phyloP scores from a whole-genome alignment of 129 eudicot species.

The Helichrysum umbraculigerum region DNA sequence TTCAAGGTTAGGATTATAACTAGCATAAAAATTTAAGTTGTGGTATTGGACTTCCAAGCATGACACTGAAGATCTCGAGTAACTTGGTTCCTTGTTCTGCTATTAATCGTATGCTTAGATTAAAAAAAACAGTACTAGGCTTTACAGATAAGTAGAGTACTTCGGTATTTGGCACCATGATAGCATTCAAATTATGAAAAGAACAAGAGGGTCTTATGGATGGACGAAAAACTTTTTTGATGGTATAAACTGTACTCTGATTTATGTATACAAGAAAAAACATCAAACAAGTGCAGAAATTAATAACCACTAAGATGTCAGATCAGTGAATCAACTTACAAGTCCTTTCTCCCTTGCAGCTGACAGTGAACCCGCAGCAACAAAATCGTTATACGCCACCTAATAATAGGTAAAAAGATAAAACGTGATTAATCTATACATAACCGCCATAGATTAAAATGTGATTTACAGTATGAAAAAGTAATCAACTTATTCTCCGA shows the following conservation, averaged over 20 bases:
- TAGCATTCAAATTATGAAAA: neutral
- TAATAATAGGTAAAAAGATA: conserved; percentile 26
- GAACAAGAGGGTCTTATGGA: neutral
- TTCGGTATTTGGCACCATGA: neutral
- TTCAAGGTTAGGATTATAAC: neutral
- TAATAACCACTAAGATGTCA: neutral
- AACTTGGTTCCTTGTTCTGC: neutral
- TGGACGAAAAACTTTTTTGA: neutral
- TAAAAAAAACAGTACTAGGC: neutral
- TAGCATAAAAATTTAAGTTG: neutral
- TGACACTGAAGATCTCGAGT: neutral
- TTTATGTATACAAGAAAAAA: neutral
- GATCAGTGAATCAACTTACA: conserved; percentile 51
- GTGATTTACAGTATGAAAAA: conserved; percentile 8
- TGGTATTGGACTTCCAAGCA: neutral
- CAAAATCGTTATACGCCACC: conserved; percentile 94
- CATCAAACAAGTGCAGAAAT: conserved; percentile 7
- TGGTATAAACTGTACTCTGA: neutral
- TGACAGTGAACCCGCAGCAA: conserved; percentile 85
- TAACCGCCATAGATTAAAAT: neutral
- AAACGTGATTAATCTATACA: neutral
- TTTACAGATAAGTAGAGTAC: neutral
- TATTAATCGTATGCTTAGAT: neutral
- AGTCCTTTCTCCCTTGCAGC: conserved; percentile 97
- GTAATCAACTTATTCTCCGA: neutral